Percentiles rank a stretch among this genome's conserved stretches.
phyloP scores from a whole-genome alignment of 176 grass and related monocot genomes.

The Eleusine indica region DNA sequence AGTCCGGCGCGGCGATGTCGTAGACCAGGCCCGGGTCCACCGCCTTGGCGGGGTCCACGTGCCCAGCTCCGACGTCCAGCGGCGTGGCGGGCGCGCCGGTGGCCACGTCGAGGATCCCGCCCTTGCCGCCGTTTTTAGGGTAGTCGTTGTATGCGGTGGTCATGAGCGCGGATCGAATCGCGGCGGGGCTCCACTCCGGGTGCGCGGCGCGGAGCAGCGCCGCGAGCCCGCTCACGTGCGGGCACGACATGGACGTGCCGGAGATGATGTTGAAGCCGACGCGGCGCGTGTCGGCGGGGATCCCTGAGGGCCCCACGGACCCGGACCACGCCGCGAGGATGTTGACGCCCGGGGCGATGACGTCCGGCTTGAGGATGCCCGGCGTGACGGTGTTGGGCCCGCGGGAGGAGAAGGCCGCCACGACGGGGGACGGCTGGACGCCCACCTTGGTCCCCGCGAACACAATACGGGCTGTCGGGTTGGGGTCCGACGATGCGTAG shows the following conservation, averaged over 20 bases:
- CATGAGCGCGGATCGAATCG: conserved; percentile 84
- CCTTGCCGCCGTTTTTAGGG: conserved; percentile 41
- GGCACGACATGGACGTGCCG: conserved; percentile 98
- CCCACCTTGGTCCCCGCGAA: conserved; percentile 83
- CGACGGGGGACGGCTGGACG: conserved; percentile 79
- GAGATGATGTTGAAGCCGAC: conserved; percentile 93
- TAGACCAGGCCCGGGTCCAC: conserved; percentile 85
- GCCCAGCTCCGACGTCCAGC: conserved; percentile 83
- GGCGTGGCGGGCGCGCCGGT: conserved; percentile 65
- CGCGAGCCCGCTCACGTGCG: conserved; percentile 89
- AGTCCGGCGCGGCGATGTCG: conserved; percentile 68
- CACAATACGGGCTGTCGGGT: conserved; percentile 65
- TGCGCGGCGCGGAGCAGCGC: conserved; percentile 70
- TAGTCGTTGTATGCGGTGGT: conserved; percentile 75
- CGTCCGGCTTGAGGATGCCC: conserved; percentile 79
- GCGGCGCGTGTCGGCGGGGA: conserved; percentile 59
- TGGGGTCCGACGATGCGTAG: conserved; percentile 64
- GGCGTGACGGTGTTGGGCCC: conserved; percentile 79
- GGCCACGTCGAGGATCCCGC: conserved; percentile 69
- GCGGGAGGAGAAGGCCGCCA: conserved; percentile 89
- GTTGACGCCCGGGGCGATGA: conserved; percentile 90
- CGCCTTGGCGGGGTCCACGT: conserved; percentile 82
- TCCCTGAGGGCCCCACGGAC: conserved; percentile 65
- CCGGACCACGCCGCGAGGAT: conserved; percentile 85
- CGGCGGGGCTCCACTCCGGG: conserved; percentile 86